Base-by-base conservation (phyloP, 768 basidiomycete species). In the Rhizopogon rudus region DNA sequence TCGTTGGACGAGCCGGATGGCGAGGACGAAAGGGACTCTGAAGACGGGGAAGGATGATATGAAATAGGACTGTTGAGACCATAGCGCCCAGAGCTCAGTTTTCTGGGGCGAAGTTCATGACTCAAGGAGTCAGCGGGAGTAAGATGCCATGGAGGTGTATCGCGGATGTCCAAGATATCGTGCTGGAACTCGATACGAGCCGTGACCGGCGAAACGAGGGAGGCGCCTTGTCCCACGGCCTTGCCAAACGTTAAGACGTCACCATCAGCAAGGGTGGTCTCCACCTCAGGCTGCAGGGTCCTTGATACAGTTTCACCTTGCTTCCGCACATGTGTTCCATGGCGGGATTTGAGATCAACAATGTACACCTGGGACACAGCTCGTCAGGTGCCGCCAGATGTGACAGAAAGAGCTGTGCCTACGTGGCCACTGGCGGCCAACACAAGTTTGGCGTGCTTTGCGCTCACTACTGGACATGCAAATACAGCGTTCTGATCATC, bases 171-270 rank as follows among this genome's bases (percentile, higher is more conserved):
- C 5, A 54, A 53, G 33, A 17, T 28, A 44, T 60, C 48, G 17
- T 51, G 58, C 44, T 84, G 58, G 40, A 90, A 69, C 66, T 84
- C 78, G 37, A 89, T 77, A 25, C 81, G 77, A 42, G 74, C 84
- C 22, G 81, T 79, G 41, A 91, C 73, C 12, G 88, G 88, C 3
- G 75, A 73, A 31, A 90, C 88, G 28, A 77, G 69, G 51, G 80
- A 80, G 22, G 79, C 76, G 46, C 81, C 80, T 57, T 80, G 79
- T 39, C 83, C 85, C 1, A 92, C 89, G 5, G 77, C 72, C 71
- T 91, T 91, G 61, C 89, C 89, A 62, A 92, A 88, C 2, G 87
- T 91, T 55, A 92, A 61, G 33, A 81, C 67, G 64, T 91, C 89
- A 56, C 87, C 87, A 62, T 89, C 82, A 41, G 74, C 63, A 45